A percentile compares a stretch with the other conserved stretches of the same genome.
Evolutionary conservation across 2,329 filamentous ascomycete genomes (phyloP).

Genomic region (Verticillium longisporum): DNA sequence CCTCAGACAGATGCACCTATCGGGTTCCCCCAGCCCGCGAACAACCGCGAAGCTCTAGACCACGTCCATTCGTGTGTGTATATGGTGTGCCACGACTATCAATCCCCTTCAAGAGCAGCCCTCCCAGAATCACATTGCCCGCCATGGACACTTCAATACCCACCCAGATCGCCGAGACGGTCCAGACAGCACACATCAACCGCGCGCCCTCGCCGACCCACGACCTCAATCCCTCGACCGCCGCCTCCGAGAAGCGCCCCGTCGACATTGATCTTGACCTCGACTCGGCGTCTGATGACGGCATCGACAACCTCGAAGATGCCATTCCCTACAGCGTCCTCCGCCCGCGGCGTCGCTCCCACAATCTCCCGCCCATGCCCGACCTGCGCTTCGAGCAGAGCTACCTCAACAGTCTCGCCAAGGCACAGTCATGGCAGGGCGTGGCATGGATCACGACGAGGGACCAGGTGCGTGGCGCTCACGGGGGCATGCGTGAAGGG

Average conservation of each 20-base stretch:
- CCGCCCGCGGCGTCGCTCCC: constrained; percentile 39
- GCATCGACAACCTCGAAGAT: constrained; percentile 49
- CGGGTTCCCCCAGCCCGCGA: not conserved
- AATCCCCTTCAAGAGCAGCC: not conserved
- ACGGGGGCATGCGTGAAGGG: too few species aligned
- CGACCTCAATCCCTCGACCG: constrained; percentile 76
- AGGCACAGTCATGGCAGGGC: constrained; percentile 71
- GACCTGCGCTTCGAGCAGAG: constrained; percentile 97
- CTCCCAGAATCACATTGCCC: not conserved
- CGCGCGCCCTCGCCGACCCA: constrained; percentile 61
- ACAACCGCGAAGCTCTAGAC: not conserved
- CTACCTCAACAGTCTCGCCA: constrained; percentile 83
- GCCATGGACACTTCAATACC: constrained; percentile 47
- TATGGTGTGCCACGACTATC: too few species aligned
- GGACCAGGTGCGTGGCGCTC: constrained; percentile 64
- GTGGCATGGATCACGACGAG: constrained; percentile 78
- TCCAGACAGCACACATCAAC: constrained; percentile 77
- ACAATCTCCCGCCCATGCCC: constrained; percentile 59
- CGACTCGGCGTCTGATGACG: constrained; percentile 29
- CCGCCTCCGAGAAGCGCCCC: constrained; percentile 59
- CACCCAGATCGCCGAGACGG: constrained; percentile 65
- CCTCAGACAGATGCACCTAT: not conserved
- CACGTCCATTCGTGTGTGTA: too few species aligned
- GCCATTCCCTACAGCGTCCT: constrained; percentile 65
- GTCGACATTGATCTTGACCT: constrained; percentile 28